Evolutionary conservation across 1,139 yeast species (phyloP), one percentile per base, ranked within the genome.

Genomic region (Sugiyamaella japonica): DNA sequence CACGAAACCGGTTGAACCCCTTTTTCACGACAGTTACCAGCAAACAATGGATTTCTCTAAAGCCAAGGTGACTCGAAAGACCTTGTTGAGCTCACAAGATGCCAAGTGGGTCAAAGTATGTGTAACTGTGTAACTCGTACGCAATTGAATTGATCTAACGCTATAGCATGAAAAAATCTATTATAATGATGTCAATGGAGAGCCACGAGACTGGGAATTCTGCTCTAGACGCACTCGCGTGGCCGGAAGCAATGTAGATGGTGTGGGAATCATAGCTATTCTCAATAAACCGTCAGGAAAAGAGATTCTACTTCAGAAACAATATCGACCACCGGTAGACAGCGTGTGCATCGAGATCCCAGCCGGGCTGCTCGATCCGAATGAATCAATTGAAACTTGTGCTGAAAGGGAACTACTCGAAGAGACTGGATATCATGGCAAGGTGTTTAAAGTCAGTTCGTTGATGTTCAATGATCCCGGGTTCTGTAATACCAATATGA

Each of bases 311-410:
- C 75, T 91, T 32, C 93, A 89, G 64, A 88, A 87, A 67, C 98
- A 91, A 68, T 91, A 86, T 72, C 78, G 99, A 55, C 97, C 98
- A 1, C 98, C 99, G 1, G 86, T 87, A 8, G 85, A 80, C 54
- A 90, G 89, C 25, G 89, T 91, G 1, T 86, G 93, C 66, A 83
- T 93, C 60, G 99, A 93, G 70, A 79, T 91, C 64, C 99, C 99
- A 0, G 99, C 99, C 0, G 99, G 99, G 0, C 75, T 93, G 57
- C 80, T 93, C 45, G 99, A 93, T 69, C 89, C 95, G 1, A 79
- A 82, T 51, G 99, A 93, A 67, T 70, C 85, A 1, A 73, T 89
- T 39, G 90, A 85, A 61, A 71, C 80, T 2, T 89, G 97, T 36
- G 98, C 98, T 0, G 77, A 84, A 53, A 79, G 99, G 58, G 99